Conservation (phyloP, 352 stramenopile species). For the Pythium utonaiense region DNA sequence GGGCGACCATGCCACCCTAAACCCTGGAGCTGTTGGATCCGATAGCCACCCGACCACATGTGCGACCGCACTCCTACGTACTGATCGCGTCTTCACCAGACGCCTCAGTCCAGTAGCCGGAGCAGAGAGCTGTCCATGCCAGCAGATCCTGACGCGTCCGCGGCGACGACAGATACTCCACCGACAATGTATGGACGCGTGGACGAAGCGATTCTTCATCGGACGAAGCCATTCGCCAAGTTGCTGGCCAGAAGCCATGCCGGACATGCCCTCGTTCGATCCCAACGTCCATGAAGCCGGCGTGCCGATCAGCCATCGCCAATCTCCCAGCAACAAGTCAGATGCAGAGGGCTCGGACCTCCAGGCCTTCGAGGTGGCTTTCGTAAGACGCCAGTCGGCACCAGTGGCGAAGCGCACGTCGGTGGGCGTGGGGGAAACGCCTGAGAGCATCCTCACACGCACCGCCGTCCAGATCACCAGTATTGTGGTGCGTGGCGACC, state of each 20-base stretch:
- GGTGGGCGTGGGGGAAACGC: not conserved
- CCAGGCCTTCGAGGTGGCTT: not conserved
- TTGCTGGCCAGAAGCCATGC: not conserved
- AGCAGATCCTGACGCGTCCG: not conserved
- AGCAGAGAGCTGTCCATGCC: not conserved
- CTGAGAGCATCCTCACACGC: constrained; percentile 19
- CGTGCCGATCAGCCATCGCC: not conserved
- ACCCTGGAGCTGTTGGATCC: too few species aligned
- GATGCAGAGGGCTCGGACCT: not conserved
- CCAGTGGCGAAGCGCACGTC: not conserved
- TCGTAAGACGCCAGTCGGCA: not conserved
- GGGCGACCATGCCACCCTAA: too few species aligned
- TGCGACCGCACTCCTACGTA: not conserved
- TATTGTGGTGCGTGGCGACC: constrained; percentile 30
- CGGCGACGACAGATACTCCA: not conserved
- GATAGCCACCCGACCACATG: not conserved
- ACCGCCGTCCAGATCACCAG: constrained; percentile 38
- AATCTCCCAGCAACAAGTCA: not conserved
- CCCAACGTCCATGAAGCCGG: not conserved
- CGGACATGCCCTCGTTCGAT: not conserved
- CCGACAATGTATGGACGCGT: too few species aligned
- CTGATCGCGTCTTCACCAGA: not conserved
- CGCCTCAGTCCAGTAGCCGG: too few species aligned
- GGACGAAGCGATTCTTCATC: too few species aligned
- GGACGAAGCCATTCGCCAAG: not conserved